Percentiles rank a stretch among this genome's conserved stretches.
phyloP scores from a whole-genome alignment of 169 alveolate species.

The Eimeria sp. region DNA sequence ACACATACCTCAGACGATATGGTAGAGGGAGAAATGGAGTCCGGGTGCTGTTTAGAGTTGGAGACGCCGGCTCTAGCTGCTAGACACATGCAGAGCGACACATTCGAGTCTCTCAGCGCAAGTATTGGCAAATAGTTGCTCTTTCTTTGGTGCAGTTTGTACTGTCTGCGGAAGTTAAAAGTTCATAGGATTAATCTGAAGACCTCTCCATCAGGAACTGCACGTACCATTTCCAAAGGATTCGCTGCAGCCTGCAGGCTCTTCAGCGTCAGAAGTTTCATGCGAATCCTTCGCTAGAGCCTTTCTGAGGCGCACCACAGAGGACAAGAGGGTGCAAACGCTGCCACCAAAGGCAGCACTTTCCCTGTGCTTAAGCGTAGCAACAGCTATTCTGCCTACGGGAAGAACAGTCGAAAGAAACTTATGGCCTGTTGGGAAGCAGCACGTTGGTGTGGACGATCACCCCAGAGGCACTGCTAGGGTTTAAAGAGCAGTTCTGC shows the following conservation, averaged over 20 bases:
- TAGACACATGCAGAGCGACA: background rate
- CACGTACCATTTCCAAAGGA: background rate
- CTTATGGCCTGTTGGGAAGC: background rate
- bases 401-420: background rate
- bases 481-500: background rate
- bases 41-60: background rate
- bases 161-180: background rate
- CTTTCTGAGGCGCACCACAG: background rate
- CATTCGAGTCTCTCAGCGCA: background rate
- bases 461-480: background rate
- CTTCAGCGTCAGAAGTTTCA: background rate
- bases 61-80: background rate
- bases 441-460: background rate
- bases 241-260: background rate
- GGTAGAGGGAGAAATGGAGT: background rate
- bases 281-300: background rate
- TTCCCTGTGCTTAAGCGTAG: background rate
- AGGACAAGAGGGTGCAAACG: background rate
- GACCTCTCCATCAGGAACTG: background rate
- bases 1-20: background rate
- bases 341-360: background rate
- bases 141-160: background rate
- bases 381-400: background rate
- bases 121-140: background rate
- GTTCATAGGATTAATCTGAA: background rate